Evolutionary conservation across 164 flowering plant genomes (phyloP).

Genomic region (Stephania japonica): DNA sequence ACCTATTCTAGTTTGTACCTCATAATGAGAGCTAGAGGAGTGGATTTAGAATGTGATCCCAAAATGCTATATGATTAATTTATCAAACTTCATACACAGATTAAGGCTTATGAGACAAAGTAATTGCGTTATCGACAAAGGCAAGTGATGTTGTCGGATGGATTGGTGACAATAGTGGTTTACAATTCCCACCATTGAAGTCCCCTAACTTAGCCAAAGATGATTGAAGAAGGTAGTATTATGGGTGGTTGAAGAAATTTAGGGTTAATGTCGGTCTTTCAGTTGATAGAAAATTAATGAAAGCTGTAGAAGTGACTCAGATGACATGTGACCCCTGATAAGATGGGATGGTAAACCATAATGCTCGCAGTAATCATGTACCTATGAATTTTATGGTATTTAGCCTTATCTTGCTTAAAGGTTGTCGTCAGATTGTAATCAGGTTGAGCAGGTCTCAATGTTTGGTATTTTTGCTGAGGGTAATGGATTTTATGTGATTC

Average conservation of each 20-base stretch:
- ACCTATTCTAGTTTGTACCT: neutral
- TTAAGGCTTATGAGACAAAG: neutral
- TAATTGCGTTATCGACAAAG: neutral
- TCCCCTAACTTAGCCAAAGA: neutral
- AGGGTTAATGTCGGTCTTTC: neutral
- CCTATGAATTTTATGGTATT: neutral
- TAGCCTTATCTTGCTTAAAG: neutral
- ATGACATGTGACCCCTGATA: slow-evolving; percentile 1
- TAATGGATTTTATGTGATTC: neutral
- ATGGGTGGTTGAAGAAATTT: neutral
- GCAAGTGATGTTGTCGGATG: neutral
- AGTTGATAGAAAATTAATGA: neutral
- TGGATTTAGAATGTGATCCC: neutral
- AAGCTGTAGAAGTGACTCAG: neutral
- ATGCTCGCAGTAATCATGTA: neutral
- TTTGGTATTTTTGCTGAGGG: neutral
- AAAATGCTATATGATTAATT: neutral
- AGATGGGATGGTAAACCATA: neutral
- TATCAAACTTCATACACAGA: neutral
- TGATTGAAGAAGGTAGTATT: neutral
- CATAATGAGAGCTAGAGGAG: neutral
- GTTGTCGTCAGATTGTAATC: neutral
- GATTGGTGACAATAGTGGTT: neutral
- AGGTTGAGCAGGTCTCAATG: neutral
- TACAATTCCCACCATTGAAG: neutral